A percentile compares a stretch with the other conserved stretches of the same genome.
These are phyloP conservation scores for Pilasporangium apinafurcum DNA, from an alignment of 352 stramenopile genomes.

Conservation along the genomic window DNA sequence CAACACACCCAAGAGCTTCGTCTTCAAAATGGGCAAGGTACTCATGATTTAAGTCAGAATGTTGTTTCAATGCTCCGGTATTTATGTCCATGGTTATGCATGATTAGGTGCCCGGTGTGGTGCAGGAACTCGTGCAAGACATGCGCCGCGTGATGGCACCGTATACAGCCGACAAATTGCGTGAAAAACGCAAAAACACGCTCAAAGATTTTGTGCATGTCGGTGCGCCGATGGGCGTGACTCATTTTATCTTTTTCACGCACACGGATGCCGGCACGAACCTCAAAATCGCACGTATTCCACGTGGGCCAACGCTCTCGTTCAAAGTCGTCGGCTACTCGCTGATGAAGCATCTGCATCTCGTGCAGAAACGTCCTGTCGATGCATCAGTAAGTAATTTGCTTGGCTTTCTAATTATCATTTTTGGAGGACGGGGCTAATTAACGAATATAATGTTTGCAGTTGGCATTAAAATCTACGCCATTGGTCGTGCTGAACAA, in stretches of 20 bases:
- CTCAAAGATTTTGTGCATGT: conserved; percentile 92
- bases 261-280: conserved; percentile 93
- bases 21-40: conserved; percentile 89
- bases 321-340: conserved; percentile 91
- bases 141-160: conserved; percentile 93
- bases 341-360: conserved; percentile 89
- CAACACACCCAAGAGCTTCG: conserved; percentile 87
- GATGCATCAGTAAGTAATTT: conserved; percentile 50
- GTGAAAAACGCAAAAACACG: conserved; percentile 89
- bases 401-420: background rate
- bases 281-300: conserved; percentile 91
- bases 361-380: conserved; percentile 88
- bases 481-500: conserved; percentile 98
- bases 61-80: background rate
- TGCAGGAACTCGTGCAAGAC: conserved; percentile 88
- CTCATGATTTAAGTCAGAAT: background rate
- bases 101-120: conserved; percentile 32
- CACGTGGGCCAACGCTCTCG: conserved; percentile 91
- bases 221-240: conserved; percentile 91
- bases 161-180: conserved; percentile 91
- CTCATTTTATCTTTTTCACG: conserved; percentile 96
- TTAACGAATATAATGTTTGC: background rate
- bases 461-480: conserved; percentile 80
- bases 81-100: background rate
- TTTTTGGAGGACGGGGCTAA: background rate